phyloP scores from a whole-genome alignment of 441 rosid genomes.

The Croton laevigatus region DNA sequence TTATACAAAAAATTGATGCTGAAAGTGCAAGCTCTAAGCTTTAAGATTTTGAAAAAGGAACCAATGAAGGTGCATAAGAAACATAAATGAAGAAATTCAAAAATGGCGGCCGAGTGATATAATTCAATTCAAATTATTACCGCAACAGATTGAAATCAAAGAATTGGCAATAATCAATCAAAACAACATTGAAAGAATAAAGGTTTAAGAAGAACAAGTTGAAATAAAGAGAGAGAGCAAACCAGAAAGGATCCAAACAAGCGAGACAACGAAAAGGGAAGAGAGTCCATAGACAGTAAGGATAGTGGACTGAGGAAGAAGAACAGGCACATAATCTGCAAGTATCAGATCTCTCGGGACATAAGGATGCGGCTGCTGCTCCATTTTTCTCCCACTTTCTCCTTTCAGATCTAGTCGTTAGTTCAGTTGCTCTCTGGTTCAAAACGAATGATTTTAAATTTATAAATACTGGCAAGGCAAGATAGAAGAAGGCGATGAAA shows the following conservation, averaged over 20 bases:
- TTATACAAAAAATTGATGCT: no score
- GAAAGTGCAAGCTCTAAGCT: no score
- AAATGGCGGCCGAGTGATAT: not conserved
- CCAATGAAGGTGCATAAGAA: not conserved
- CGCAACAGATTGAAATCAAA: no score
- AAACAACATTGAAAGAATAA: not conserved
- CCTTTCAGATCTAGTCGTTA: not conserved
- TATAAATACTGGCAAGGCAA: no score
- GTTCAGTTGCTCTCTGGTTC: not conserved
- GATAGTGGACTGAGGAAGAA: constrained; percentile 61
- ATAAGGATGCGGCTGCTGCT: constrained; percentile 57
- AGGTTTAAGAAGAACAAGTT: not conserved
- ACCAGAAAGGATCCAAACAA: constrained; percentile 75
- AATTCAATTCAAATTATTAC: not conserved
- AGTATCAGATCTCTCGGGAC: constrained; percentile 75
- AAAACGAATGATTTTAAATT: constrained; percentile 7
- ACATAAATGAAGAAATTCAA: not conserved
- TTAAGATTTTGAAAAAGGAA: no score
- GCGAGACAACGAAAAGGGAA: constrained; percentile 51
- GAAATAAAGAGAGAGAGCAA: constrained; percentile 10
- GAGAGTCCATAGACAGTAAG: constrained; percentile 43
- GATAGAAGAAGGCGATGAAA: no score
- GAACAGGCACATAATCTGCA: constrained; percentile 54
- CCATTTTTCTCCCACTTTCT: constrained; percentile 18
- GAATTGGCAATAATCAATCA: no score